These are phyloP conservation scores for Bauhinia variegata DNA, from an alignment of 306 rosid genomes.

Conservation along the genomic window DNA sequence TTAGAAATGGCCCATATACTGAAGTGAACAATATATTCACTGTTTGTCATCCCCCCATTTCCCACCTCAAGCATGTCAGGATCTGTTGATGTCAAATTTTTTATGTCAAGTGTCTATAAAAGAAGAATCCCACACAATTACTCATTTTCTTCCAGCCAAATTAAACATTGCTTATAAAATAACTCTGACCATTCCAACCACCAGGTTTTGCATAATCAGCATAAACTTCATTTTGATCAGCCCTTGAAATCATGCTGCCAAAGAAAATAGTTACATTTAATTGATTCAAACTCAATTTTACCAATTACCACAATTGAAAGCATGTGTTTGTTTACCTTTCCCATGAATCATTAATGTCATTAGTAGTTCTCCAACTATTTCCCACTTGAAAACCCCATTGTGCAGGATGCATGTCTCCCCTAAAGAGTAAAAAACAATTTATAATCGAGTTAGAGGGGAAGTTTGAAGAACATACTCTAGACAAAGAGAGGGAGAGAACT, in stretches of 20 bases:
- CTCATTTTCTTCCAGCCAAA: background rate
- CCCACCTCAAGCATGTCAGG: conserved; percentile 99
- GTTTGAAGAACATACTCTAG: background rate
- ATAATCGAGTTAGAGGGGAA: conserved; percentile 23
- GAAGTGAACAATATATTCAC: conserved; percentile 89
- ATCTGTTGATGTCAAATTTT: conserved; percentile 53
- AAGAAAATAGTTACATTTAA: conserved; percentile 2
- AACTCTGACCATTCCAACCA: conserved; percentile 90
- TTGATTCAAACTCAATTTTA: conserved; percentile 5
- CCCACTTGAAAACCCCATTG: conserved; percentile 83
- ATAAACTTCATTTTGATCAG: conserved; percentile 79
- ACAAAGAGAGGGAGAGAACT: background rate
- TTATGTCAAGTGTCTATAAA: background rate
- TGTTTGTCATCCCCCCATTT: conserved; percentile 89
- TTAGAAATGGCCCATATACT: conserved; percentile 97
- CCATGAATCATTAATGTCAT: conserved; percentile 84
- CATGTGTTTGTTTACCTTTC: conserved; percentile 54
- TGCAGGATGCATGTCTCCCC: conserved; percentile 99
- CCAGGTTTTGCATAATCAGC: conserved; percentile 87
- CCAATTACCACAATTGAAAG: conserved; percentile 3
- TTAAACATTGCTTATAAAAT: background rate
- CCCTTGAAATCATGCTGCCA: conserved; percentile 81
- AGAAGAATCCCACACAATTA: background rate
- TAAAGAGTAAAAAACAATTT: background rate
- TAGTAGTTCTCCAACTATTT: conserved; percentile 97